Evolutionary conservation across 352 stramenopile genomes (phyloP), one percentile per base, ranked within the genome.

Genomic region (Phytophthora multivora): DNA sequence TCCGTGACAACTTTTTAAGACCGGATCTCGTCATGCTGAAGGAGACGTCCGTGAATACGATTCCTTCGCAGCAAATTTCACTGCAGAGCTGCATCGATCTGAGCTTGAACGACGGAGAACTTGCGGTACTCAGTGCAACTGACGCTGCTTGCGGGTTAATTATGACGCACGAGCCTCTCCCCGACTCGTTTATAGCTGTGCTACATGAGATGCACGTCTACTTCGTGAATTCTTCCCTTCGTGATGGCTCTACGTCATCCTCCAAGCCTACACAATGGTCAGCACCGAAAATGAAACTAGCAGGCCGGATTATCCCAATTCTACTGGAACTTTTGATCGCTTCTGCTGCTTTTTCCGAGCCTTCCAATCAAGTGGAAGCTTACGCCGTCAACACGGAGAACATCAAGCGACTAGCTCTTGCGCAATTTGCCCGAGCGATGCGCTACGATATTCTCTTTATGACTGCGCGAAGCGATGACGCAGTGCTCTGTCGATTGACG

Each of bases 1-100:
- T 90, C 16, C 69, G 75, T 21, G 81, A 88, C 39, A 89, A 87
- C 40, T 90, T 89, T 43, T 55, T 89, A 30, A 54, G 52, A 3
- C 80, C 80, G 2, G 77, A 84, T 6, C 67, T 62, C 11, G 75
- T 86, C 2, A 68, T 70, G 2, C 66, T 90, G 15, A 88, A 88
- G 51, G 72, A 88, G 51, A 75, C 67, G 3, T 55, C 58, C 1
- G 41, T 80, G 9, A 57, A 48, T 16, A 41, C 47, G 11, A 47
- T 58, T 5, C 43, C 52, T 1, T 43, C 50, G 0, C 56, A 73
- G 7, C 61, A 62, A 25, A 47, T 19, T 15, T 51, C 52, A 13
- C 60, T 74, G 13, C 71, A 69, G n/a, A 78, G 73, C 53, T 85
- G 58, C 30, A 51, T 85, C 21, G 71, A 90, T 54, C 36, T 87